Percentiles rank a stretch among this genome's conserved stretches.
Evolutionary conservation across 2,329 filamentous ascomycete genomes (phyloP).

Genomic region (Apiospora pterosperma): DNA sequence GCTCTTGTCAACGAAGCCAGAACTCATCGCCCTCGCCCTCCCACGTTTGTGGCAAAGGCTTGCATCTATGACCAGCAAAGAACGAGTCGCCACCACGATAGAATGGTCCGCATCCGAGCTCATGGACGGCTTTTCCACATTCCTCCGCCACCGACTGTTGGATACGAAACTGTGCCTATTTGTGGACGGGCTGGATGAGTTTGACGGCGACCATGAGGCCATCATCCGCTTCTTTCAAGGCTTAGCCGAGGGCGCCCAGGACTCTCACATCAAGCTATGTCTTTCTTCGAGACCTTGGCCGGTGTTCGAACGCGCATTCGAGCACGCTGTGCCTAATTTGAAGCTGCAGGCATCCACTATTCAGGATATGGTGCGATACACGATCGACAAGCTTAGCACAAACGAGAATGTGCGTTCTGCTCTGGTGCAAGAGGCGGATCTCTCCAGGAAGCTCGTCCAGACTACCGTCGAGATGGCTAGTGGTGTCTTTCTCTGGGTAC

Average conservation of each 20-base stretch:
- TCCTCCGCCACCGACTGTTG: conserved; percentile 17
- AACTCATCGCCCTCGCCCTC: conserved; percentile 22
- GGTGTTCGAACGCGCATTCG: conserved; percentile 21
- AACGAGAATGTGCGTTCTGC: conserved; percentile 13
- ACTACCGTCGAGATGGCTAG: conserved; percentile 15
- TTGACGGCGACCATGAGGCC: conserved; percentile 20
- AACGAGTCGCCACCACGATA: conserved; percentile 23
- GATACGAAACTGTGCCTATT: conserved; percentile 20
- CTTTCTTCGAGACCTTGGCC: conserved; percentile 25
- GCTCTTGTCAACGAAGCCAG: conserved; percentile 22
- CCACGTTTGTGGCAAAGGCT: conserved; percentile 26
- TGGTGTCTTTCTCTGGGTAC: conserved; percentile 25
- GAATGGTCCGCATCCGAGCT: conserved; percentile 30
- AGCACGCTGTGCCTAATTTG: conserved; percentile 15
- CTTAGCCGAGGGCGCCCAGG: conserved; percentile 12
- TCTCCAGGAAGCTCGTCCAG: conserved; percentile 3
- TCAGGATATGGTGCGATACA: conserved; percentile 19
- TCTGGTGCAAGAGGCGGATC: conserved; percentile 8
- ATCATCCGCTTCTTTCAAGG: conserved; percentile 18
- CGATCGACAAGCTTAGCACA: conserved; percentile 12
- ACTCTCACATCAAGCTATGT: conserved; percentile 20
- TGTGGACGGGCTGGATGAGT: conserved; percentile 23
- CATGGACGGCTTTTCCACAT: conserved; percentile 17
- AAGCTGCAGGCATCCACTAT: conserved; percentile 20
- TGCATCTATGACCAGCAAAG: conserved; percentile 21